phyloP scores from a whole-genome alignment of 75 land plant species.

The Cupressus sempervirens region DNA sequence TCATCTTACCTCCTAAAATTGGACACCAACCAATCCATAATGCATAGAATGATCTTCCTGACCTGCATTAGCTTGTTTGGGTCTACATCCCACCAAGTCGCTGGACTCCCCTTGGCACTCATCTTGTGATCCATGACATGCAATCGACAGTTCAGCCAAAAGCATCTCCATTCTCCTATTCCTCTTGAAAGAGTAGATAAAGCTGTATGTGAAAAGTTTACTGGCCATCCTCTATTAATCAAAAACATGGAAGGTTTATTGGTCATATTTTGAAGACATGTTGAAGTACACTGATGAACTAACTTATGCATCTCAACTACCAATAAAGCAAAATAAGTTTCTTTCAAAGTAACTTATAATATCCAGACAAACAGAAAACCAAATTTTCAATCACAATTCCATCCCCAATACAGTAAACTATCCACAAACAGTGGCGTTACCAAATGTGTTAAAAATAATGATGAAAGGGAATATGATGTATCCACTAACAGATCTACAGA shows the following conservation, averaged over 20 bases:
- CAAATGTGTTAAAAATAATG: neutral
- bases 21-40: too few species aligned
- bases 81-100: too few species aligned
- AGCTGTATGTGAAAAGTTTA: too few species aligned
- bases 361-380: neutral
- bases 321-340: neutral
- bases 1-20: too few species aligned
- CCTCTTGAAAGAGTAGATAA: too few species aligned
- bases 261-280: neutral
- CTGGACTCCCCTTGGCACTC: too few species aligned
- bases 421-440: neutral
- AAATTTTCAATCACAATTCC: neutral
- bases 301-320: neutral
- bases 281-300: neutral
- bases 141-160: too few species aligned
- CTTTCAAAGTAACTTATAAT: too few species aligned
- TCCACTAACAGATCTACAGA: neutral
- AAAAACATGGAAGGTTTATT: neutral
- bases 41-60: too few species aligned
- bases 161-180: too few species aligned
- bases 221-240: neutral
- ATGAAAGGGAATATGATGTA: neutral
- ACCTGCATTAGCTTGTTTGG: too few species aligned
- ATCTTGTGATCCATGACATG: too few species aligned
- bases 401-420: neutral